Conservation (phyloP, 208 protist genomes). For the Crithidia sp. region DNA sequence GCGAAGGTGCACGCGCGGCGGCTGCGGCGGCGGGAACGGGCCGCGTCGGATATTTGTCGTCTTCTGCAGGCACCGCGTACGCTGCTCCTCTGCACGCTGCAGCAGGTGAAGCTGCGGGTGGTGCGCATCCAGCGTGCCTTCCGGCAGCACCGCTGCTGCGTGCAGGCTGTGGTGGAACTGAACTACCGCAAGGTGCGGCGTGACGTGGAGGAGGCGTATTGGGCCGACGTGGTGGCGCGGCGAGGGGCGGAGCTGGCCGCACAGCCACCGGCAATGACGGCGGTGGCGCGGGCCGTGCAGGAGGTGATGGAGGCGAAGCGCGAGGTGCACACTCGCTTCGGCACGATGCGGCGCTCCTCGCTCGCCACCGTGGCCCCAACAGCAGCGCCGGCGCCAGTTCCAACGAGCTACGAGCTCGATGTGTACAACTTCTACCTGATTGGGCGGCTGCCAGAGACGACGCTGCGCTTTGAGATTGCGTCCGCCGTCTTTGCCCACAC, state of each 20-base stretch:
- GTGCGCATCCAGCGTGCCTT: conserved; percentile 58
- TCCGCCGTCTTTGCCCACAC: conserved; percentile 31
- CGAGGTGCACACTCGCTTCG: conserved; percentile 12
- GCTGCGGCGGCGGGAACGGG: conserved; percentile 9
- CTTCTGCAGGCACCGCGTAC: conserved; percentile 25
- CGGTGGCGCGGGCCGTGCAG: conserved; percentile 2
- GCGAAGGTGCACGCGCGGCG: conserved; percentile 10
- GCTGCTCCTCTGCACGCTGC: conserved; percentile 24
- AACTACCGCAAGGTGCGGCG: conserved; percentile 62
- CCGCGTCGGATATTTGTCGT: conserved; percentile 13
- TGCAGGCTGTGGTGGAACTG: conserved; percentile 61
- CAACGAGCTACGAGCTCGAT: conserved; percentile 39
- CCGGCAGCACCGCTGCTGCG: conserved; percentile 31
- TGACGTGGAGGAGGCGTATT: conserved; percentile 60
- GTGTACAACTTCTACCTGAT: conserved; percentile 54
- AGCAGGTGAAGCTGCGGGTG: conserved; percentile 15
- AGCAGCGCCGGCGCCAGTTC: neutral
- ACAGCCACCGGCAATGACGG: conserved; percentile 5
- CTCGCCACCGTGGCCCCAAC: neutral
- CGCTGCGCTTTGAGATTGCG: conserved; percentile 54
- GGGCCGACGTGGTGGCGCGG: conserved; percentile 36
- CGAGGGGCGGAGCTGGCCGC: conserved; percentile 43
- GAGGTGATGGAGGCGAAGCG: conserved; percentile 12
- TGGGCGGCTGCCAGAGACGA: conserved; percentile 59
- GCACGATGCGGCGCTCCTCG: neutral